Conservation (phyloP, 1,284 basidiomycete genomes). For the Sporisorium iseilematis-ciliati region DNA sequence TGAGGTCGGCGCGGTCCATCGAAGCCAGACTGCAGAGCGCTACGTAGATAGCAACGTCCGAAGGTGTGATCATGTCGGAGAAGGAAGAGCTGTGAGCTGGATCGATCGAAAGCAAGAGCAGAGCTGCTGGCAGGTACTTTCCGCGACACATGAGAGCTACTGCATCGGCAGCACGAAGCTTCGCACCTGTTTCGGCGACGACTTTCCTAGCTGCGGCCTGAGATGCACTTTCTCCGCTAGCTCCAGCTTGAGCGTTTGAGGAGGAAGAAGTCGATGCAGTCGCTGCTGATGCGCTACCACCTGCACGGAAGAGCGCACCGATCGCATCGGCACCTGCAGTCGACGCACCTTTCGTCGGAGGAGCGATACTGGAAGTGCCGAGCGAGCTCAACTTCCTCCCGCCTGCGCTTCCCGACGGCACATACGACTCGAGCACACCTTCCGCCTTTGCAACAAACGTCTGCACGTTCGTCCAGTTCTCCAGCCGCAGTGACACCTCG, state of each 20-base stretch:
- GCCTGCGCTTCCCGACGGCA: constrained; percentile 69
- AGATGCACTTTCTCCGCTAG: constrained; percentile 26
- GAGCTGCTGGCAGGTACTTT: constrained; percentile 81
- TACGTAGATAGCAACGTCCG: constrained; percentile 85
- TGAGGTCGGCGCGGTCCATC: constrained; percentile 78
- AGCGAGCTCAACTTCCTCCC: constrained; percentile 65
- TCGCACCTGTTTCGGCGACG: constrained; percentile 74
- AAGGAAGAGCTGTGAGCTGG: constrained; percentile 26
- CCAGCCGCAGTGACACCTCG: constrained; percentile 81
- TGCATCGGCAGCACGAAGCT: constrained; percentile 82
- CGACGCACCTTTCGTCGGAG: constrained; percentile 43
- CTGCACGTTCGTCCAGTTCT: constrained; percentile 82
- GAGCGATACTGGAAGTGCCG: constrained; percentile 30
- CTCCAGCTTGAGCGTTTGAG: constrained; percentile 18
- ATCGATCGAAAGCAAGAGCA: constrained; percentile 79
- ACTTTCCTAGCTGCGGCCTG: constrained; percentile 37
- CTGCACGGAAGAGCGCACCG: constrained; percentile 66
- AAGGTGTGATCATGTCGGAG: constrained; percentile 77
- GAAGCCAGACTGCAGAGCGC: constrained; percentile 83
- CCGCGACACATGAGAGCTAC: constrained; percentile 79
- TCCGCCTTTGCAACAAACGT: constrained; percentile 93
- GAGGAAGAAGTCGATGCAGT: constrained; percentile 3
- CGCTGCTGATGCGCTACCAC: constrained; percentile 45
- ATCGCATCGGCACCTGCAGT: constrained; percentile 63
- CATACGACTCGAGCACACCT: constrained; percentile 80